Percentiles rank a stretch among this genome's conserved stretches.
Evolutionary conservation across 225 moss, liverwort and hornwort genomes (phyloP).

Genomic region (Neckera pumila): DNA sequence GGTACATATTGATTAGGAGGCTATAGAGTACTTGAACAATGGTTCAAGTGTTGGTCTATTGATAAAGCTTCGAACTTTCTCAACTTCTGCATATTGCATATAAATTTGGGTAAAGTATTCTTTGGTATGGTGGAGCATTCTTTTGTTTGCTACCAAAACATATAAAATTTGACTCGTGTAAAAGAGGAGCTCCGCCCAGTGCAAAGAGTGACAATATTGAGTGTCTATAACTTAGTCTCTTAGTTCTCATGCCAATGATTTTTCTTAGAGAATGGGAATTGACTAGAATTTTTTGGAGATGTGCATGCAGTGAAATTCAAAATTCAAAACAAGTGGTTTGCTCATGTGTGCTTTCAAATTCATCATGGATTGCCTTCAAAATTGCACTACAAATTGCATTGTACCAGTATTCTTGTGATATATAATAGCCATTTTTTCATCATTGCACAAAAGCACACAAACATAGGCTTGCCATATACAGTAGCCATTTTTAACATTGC

Average conservation of each 20-base stretch:
- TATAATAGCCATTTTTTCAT: not conserved
- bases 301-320: not conserved
- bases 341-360: not conserved
- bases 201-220: not conserved
- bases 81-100: too few species aligned
- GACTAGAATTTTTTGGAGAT: not conserved
- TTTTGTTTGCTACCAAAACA: not conserved
- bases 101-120: not conserved
- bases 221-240: too few species aligned
- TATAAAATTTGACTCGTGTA: too few species aligned
- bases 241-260: too few species aligned
- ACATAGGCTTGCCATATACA: not conserved
- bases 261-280: not conserved
- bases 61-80: not conserved
- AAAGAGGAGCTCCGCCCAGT: rapidly evolving
- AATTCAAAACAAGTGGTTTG: not conserved
- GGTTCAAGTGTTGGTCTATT: not conserved
- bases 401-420: rapidly evolving
- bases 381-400: not conserved
- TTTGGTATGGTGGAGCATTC: not conserved
- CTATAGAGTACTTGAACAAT: not conserved
- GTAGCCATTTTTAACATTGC: not conserved
- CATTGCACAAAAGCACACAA: too few species aligned
- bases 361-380: not conserved
- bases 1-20: not conserved